phyloP scores from a whole-genome alignment of 345 rosid genomes.

The Kernera saxatilis region DNA sequence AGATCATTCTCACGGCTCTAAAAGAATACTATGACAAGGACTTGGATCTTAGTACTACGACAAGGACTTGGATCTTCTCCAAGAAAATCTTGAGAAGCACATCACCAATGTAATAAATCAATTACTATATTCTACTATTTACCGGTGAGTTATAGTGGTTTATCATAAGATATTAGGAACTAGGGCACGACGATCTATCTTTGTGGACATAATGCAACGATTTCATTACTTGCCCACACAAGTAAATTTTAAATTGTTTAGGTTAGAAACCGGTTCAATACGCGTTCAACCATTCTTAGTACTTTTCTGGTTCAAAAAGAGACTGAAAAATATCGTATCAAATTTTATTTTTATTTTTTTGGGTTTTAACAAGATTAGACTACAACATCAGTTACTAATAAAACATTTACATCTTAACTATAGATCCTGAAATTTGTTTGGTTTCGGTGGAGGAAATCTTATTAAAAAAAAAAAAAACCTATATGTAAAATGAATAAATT shows the following conservation, averaged over 20 bases:
- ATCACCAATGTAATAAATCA: conserved; percentile 56
- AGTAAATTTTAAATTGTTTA: conserved; percentile 33
- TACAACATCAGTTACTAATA: background rate
- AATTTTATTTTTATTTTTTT: background rate
- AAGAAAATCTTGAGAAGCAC: conserved; percentile 56
- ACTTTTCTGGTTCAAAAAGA: background rate
- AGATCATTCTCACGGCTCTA: conserved; percentile 71
- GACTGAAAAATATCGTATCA: background rate
- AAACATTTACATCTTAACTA: background rate
- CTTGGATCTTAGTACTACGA: too few species aligned
- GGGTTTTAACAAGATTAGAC: background rate
- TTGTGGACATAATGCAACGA: conserved; percentile 75
- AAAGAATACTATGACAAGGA: conserved; percentile 70
- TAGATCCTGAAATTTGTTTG: background rate
- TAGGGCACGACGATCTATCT: conserved; percentile 66
- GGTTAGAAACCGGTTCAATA: background rate
- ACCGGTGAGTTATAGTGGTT: background rate
- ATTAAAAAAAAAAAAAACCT: background rate
- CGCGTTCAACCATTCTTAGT: background rate
- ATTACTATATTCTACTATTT: background rate
- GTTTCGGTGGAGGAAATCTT: background rate
- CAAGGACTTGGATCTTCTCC: conserved; percentile 67
- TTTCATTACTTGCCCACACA: conserved; percentile 58
- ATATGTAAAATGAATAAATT: background rate
- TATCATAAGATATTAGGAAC: conserved; percentile 48